Percentiles rank a stretch among this genome's conserved stretches.
Evolutionary conservation across 1,284 basidiomycete species (phyloP).

Genomic region (Amylostereum chailletii): DNA sequence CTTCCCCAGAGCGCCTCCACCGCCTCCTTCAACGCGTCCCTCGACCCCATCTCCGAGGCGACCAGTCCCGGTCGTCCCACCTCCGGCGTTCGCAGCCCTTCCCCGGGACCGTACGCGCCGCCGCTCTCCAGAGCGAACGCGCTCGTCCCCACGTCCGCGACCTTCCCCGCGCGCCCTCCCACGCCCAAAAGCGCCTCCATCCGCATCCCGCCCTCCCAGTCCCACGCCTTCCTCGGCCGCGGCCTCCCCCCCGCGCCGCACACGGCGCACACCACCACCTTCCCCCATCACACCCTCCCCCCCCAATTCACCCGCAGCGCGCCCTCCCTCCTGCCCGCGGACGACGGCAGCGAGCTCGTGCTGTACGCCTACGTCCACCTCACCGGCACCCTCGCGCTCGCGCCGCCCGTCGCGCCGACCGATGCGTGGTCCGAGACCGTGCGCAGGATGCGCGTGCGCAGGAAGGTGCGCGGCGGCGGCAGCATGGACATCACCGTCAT

Average conservation of each 20-base stretch:
- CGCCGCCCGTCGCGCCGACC: slow-evolving; percentile 18
- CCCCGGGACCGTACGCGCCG: not conserved
- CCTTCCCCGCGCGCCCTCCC: slow-evolving; percentile 8
- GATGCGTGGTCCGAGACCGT: slow-evolving; percentile 25
- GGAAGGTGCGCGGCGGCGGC: slow-evolving; percentile 57
- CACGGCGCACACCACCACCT: slow-evolving; percentile 11
- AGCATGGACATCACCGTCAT: slow-evolving; percentile 64
- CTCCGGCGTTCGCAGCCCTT: not conserved
- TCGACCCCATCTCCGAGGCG: slow-evolving; percentile 61
- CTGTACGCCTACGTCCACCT: slow-evolving; percentile 85
- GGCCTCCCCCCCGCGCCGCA: slow-evolving; percentile 23
- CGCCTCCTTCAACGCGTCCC: slow-evolving; percentile 53
- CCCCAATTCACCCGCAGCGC: slow-evolving; percentile 22
- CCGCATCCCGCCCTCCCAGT: slow-evolving; percentile 17
- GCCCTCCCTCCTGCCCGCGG: slow-evolving; percentile 28
- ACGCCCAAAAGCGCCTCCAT: slow-evolving; percentile 3
- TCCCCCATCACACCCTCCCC: slow-evolving; percentile 16
- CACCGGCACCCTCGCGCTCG: slow-evolving; percentile 52
- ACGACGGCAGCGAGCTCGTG: slow-evolving; percentile 55
- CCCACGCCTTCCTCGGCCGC: slow-evolving; percentile 38
- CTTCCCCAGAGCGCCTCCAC: slow-evolving; percentile 36
- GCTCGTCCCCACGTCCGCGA: slow-evolving; percentile 13
- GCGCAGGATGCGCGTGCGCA: slow-evolving; percentile 42
- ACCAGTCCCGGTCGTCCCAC: slow-evolving; percentile 9
- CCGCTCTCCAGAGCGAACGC: slow-evolving; percentile 13